Conservation (phyloP, 2,329 filamentous ascomycete species). For the Ascocoryne sarcoides region DNA sequence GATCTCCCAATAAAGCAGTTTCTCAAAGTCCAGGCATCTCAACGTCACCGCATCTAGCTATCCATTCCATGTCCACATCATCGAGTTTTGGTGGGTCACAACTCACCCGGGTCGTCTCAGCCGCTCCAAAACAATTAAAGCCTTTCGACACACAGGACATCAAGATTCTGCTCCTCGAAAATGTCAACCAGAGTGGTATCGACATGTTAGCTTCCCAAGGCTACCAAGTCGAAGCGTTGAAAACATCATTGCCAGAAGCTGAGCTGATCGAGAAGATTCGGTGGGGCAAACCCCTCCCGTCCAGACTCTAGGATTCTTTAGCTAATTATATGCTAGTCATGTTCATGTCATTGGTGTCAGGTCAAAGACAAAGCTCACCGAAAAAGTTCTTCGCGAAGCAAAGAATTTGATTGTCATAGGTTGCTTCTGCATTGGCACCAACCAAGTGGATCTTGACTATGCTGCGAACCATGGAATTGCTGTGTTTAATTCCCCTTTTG, state of each 20-base stretch:
- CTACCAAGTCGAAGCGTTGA: slow-evolving; percentile 90
- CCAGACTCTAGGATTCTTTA: background rate
- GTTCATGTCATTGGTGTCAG: slow-evolving; percentile 97
- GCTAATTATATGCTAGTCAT: slow-evolving; percentile 45
- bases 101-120: slow-evolving; percentile 34
- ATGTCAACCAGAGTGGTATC: slow-evolving; percentile 84
- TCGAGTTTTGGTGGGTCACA: slow-evolving; percentile 48
- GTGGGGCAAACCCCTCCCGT: slow-evolving; percentile 37
- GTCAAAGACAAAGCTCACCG: slow-evolving; percentile 91
- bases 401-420: slow-evolving; percentile 93
- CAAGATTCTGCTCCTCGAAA: slow-evolving; percentile 91
- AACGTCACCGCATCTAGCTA: slow-evolving; percentile 64
- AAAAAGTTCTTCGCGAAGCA: slow-evolving; percentile 75
- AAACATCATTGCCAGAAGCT: slow-evolving; percentile 82
- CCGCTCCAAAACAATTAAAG: slow-evolving; percentile 68
- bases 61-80: slow-evolving; percentile 63
- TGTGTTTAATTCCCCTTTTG: slow-evolving; percentile 98
- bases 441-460: slow-evolving; percentile 81
- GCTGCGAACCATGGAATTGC: slow-evolving; percentile 81
- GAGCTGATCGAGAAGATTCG: slow-evolving; percentile 95
- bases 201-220: slow-evolving; percentile 78
- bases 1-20: slow-evolving; percentile 29
- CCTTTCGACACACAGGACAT: slow-evolving; percentile 94
- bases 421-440: slow-evolving; percentile 98
- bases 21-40: slow-evolving; percentile 60